phyloP scores from a whole-genome alignment of 805 yeast species.

The Cyberlindnera americana region DNA sequence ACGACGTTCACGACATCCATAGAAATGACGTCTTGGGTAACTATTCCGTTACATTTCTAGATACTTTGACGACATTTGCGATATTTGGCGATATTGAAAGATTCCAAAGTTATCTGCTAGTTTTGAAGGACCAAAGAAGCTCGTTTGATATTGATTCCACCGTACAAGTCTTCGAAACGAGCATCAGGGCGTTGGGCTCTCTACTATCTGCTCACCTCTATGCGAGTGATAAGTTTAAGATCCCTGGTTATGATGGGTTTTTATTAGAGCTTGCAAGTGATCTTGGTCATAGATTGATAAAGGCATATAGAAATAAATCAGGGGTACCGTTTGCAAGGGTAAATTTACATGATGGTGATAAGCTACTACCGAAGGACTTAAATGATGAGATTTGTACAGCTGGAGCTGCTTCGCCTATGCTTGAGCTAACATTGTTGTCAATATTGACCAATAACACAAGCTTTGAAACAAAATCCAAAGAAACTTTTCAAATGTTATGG shows the following conservation, averaged over 20 bases:
- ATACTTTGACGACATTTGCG: slow-evolving; percentile 74
- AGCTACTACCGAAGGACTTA: slow-evolving; percentile 38
- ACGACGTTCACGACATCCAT: slow-evolving; percentile 48
- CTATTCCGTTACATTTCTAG: slow-evolving; percentile 73
- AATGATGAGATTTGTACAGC: slow-evolving; percentile 77
- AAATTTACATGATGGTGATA: slow-evolving; percentile 55
- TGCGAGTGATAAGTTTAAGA: slow-evolving; percentile 38
- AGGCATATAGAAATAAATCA: slow-evolving; percentile 62
- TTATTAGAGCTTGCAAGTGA: slow-evolving; percentile 70
- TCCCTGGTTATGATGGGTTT: slow-evolving; percentile 61
- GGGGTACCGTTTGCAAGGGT: slow-evolving; percentile 80
- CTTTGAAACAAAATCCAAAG: slow-evolving; percentile 59
- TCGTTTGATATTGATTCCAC: slow-evolving; percentile 44
- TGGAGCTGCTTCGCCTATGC: slow-evolving; percentile 79
- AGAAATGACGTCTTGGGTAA: slow-evolving; percentile 86
- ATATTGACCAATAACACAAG: slow-evolving; percentile 67
- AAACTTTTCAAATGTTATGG: slow-evolving; percentile 73
- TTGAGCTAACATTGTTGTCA: slow-evolving; percentile 77
- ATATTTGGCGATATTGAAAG: slow-evolving; percentile 60
- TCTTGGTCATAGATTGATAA: slow-evolving; percentile 65
- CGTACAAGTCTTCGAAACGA: slow-evolving; percentile 85
- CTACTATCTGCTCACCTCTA: slow-evolving; percentile 74
- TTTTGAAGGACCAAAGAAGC: slow-evolving; percentile 12
- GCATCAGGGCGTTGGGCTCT: slow-evolving; percentile 82
- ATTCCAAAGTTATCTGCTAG: slow-evolving; percentile 45